Conservation (phyloP, 1,139 yeast species). For the Sugiyamaella novakii region DNA sequence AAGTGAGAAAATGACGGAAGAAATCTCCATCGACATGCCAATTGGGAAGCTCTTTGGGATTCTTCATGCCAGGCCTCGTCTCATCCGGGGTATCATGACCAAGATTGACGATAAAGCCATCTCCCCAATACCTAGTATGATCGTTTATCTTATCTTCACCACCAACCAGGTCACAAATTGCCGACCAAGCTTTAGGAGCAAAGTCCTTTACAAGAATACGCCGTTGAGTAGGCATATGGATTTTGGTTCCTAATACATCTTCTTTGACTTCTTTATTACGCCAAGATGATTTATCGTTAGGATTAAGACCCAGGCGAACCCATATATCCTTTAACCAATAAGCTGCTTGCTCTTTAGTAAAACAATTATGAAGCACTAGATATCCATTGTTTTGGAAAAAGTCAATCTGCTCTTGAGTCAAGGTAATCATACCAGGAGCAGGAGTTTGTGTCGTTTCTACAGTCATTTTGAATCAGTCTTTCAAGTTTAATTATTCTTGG, state of each 20-base stretch:
- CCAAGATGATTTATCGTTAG: constrained; percentile 20
- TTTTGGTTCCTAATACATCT: constrained; percentile 16
- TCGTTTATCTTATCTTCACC: constrained; percentile 17
- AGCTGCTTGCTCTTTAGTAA: constrained; percentile 19
- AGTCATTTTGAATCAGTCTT: constrained; percentile 7
- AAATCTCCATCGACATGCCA: constrained; percentile 25
- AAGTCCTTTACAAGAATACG: constrained; percentile 16
- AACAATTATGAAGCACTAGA: constrained; percentile 19
- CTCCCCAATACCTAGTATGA: constrained; percentile 19
- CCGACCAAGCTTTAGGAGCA: constrained; percentile 24
- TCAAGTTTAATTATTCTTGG: too few relatives aligned
- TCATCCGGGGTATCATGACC: constrained; percentile 14
- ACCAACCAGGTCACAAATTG: constrained; percentile 21
- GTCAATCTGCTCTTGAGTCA: constrained; percentile 18
- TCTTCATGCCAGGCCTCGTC: constrained; percentile 5
- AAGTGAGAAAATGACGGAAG: constrained; percentile 21
- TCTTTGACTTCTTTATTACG: constrained; percentile 17
- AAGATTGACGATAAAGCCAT: constrained; percentile 22
- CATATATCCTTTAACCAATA: constrained; percentile 21
- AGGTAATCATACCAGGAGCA: constrained; percentile 17
- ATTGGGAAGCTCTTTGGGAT: constrained; percentile 19
- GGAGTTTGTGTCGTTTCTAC: background rate
- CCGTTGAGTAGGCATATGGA: constrained; percentile 22
- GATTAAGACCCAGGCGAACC: constrained; percentile 21
- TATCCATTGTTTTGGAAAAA: constrained; percentile 18